Percentiles rank a stretch among this genome's conserved stretches.
phyloP scores from a whole-genome alignment of 352 stramenopile genomes.

The Thalassiosira hispida region DNA sequence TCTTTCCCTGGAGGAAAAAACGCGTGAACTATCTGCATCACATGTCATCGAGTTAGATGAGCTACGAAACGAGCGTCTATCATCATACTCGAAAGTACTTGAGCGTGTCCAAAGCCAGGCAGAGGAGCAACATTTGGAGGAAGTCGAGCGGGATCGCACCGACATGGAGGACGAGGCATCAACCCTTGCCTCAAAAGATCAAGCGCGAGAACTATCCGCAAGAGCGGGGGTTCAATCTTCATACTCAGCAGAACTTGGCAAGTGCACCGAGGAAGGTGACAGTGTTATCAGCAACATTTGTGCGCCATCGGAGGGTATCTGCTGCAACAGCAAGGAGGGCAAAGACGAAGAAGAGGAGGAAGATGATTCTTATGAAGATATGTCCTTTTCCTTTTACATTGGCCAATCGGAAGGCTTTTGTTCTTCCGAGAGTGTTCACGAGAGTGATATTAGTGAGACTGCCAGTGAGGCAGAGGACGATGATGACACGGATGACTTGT shows the following conservation, averaged over 20 bases:
- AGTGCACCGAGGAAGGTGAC: background rate
- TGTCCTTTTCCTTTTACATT: constrained; percentile 18
- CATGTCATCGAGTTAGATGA: background rate
- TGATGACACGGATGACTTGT: constrained; percentile 5
- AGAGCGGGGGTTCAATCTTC: background rate
- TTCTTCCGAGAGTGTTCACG: constrained; percentile 16
- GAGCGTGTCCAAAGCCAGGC: constrained; percentile 2
- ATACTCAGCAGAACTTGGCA: background rate
- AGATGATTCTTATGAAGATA: background rate
- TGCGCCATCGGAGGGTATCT: background rate
- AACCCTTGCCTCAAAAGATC: background rate
- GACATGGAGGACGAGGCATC: constrained; percentile 3
- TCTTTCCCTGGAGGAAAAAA: constrained; percentile 9
- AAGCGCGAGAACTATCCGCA: constrained; percentile 10
- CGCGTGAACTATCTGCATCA: background rate
- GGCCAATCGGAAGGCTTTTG: constrained; percentile 24
- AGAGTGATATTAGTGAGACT: constrained; percentile 35
- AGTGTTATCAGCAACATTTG: background rate
- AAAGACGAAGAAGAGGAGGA: constrained; percentile 1
- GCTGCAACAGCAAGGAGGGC: background rate
- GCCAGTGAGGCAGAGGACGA: constrained; percentile 13
- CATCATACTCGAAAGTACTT: background rate
- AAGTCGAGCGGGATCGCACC: background rate
- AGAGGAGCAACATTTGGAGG: background rate
- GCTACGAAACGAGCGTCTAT: background rate